Evolutionary conservation across 352 stramenopile species (phyloP).

Genomic region (Globisporangium sylvaticum): DNA sequence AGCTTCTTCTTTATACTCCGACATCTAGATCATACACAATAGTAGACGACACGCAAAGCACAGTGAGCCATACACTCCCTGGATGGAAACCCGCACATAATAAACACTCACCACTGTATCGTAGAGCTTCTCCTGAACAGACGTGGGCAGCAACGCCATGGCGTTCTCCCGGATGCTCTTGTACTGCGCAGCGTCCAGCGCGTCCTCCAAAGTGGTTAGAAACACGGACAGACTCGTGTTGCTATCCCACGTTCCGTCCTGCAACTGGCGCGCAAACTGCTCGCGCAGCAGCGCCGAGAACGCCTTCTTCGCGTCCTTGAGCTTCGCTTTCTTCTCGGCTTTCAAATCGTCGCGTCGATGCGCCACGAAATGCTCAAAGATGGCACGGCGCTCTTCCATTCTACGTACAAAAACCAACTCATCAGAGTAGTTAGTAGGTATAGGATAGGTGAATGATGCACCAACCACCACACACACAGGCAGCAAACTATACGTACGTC

Average conservation of each 20-base stretch:
- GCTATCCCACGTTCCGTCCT: slow-evolving; percentile 32
- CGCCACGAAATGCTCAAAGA: slow-evolving; percentile 79
- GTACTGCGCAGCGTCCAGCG: slow-evolving; percentile 25
- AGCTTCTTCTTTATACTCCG: slow-evolving; percentile 25
- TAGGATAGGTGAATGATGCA: no score
- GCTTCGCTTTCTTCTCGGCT: slow-evolving; percentile 67
- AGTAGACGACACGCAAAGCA: background rate
- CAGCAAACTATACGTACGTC: slow-evolving; percentile 27
- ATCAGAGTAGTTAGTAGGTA: no score
- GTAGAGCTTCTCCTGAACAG: slow-evolving; percentile 55
- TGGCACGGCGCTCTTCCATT: slow-evolving; percentile 74
- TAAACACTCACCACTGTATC: slow-evolving; percentile 26
- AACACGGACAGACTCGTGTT: slow-evolving; percentile 56
- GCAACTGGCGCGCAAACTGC: slow-evolving; percentile 30
- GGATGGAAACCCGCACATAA: background rate
- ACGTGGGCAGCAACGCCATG: slow-evolving; percentile 34
- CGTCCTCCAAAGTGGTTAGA: slow-evolving; percentile 42
- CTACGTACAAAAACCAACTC: slow-evolving; percentile 21
- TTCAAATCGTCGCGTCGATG: slow-evolving; percentile 75
- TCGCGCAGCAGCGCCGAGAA: slow-evolving; percentile 43
- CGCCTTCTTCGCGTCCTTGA: slow-evolving; percentile 56
- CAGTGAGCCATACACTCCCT: background rate
- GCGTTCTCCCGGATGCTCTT: slow-evolving; percentile 37
- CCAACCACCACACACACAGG: no score
- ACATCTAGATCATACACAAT: background rate